Evolutionary conservation across 2,329 filamentous ascomycete species (phyloP).

Genomic region (Penicillium sp.): DNA sequence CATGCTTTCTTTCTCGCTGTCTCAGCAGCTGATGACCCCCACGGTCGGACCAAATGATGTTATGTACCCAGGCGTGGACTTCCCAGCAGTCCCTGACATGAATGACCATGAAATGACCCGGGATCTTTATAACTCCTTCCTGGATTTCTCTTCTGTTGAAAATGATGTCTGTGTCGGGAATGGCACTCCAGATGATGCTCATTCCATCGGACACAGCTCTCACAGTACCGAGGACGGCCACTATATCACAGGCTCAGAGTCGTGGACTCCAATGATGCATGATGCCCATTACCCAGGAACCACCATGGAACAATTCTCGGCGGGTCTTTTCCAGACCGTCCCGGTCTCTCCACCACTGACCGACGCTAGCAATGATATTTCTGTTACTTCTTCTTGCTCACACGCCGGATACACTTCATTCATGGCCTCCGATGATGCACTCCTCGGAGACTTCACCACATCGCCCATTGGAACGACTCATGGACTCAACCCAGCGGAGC

Average conservation of each 20-base stretch:
- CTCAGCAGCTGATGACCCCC: constrained; percentile 41
- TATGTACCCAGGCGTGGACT: constrained; percentile 41
- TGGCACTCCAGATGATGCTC: constrained; percentile 39
- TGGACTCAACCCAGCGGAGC: constrained; percentile 39
- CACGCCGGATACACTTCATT: constrained; percentile 40
- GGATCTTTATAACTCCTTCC: constrained; percentile 40
- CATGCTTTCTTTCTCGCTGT: constrained; percentile 43
- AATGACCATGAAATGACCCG: constrained; percentile 40
- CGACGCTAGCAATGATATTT: constrained; percentile 42
- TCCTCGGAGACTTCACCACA: constrained; percentile 37
- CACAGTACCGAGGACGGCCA: constrained; percentile 38
- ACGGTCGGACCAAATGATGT: constrained; percentile 40
- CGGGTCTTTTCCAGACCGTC: constrained; percentile 37
- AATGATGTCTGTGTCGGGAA: constrained; percentile 39
- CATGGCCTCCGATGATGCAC: constrained; percentile 37
- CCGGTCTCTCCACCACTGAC: constrained; percentile 45
- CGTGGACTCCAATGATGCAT: constrained; percentile 39
- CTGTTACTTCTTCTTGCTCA: constrained; percentile 42
- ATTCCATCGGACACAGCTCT: constrained; percentile 39
- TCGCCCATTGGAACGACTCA: constrained; percentile 34
- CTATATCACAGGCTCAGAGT: constrained; percentile 29
- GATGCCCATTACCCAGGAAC: constrained; percentile 36
- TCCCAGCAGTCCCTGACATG: constrained; percentile 38
- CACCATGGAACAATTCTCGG: constrained; percentile 35
- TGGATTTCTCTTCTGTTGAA: constrained; percentile 43